Evolutionary conservation across 208 protist species (phyloP).

Genomic region (Trypanosoma vivax): DNA sequence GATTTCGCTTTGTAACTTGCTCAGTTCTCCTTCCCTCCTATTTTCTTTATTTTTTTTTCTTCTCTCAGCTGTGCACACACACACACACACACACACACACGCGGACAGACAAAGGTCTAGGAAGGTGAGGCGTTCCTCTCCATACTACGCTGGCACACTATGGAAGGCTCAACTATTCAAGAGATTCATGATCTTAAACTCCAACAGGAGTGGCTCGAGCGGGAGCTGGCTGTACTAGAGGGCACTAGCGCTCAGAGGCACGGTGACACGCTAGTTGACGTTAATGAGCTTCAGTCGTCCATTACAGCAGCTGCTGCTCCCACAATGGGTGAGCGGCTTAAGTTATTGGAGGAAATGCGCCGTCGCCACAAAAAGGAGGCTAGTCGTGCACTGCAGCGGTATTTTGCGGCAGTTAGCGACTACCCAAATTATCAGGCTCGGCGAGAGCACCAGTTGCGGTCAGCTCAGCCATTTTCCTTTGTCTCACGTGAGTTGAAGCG

Average conservation of each 20-base stretch:
- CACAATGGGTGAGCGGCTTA: conserved; percentile 14
- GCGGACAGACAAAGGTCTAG: neutral
- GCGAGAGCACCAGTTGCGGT: conserved; percentile 29
- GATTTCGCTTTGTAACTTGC: too few relatives aligned
- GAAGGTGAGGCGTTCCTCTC: neutral
- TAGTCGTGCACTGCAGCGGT: conserved; percentile 42
- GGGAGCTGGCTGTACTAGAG: conserved; percentile 12
- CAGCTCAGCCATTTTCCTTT: conserved; percentile 60
- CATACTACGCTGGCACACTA: neutral
- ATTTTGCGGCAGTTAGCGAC: conserved; percentile 42
- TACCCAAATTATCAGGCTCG: conserved; percentile 42
- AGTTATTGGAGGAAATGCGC: conserved; percentile 40
- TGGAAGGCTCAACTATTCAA: too few relatives aligned
- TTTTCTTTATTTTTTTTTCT: neutral
- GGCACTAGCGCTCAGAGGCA: neutral
- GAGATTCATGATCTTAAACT: neutral
- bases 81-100: neutral
- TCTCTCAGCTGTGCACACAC: neutral
- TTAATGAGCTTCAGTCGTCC: conserved; percentile 1
- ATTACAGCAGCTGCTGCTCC: neutral
- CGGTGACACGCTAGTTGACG: neutral
- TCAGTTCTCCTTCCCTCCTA: neutral
- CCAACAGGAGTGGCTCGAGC: conserved; percentile 12
- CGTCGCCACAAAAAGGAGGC: conserved; percentile 41
- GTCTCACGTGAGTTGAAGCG: conserved; percentile 43